Evolutionary conservation across 768 basidiomycete genomes (phyloP).

Genomic region (Termitomyces sp.): DNA sequence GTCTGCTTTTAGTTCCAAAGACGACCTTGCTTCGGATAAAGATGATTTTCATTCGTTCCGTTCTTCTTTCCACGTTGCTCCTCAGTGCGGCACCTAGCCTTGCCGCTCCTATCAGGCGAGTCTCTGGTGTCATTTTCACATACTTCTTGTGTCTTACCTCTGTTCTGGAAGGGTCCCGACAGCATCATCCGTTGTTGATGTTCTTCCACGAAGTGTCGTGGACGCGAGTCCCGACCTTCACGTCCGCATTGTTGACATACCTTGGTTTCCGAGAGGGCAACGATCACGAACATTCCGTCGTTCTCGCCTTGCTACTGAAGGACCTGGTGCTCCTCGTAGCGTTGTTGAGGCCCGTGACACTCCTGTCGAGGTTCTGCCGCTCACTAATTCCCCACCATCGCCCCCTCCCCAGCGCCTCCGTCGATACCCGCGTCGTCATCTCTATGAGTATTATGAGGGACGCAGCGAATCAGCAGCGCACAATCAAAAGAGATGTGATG

Average conservation of each 20-base stretch:
- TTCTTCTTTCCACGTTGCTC: slow-evolving; percentile 32
- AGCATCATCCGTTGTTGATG: slow-evolving; percentile 18
- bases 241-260: slow-evolving; percentile 23
- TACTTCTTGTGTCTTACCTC: neutral
- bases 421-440: slow-evolving; percentile 14
- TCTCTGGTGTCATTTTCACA: neutral
- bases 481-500: slow-evolving; percentile 7
- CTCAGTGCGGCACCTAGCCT: slow-evolving; percentile 29
- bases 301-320: slow-evolving; percentile 21
- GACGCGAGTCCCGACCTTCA: slow-evolving; percentile 19
- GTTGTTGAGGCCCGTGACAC: slow-evolving; percentile 22
- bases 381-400: neutral
- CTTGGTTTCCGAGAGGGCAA: slow-evolving; percentile 16
- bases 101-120: slow-evolving; percentile 34
- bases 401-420: neutral
- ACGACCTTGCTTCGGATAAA: slow-evolving; percentile 22
- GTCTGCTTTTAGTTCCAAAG: slow-evolving; percentile 17
- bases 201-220: slow-evolving; percentile 17
- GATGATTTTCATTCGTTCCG: slow-evolving; percentile 35
- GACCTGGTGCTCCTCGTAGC: slow-evolving; percentile 16
- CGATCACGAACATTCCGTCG: slow-evolving; percentile 18
- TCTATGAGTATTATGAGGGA: slow-evolving; percentile 24
- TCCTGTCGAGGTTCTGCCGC: slow-evolving; percentile 7
- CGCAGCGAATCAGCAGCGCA: slow-evolving; percentile 4
- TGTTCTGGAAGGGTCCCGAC: slow-evolving; percentile 19